Conservation (phyloP, 2,329 filamentous ascomycete genomes). For the Fusarium longipes region DNA sequence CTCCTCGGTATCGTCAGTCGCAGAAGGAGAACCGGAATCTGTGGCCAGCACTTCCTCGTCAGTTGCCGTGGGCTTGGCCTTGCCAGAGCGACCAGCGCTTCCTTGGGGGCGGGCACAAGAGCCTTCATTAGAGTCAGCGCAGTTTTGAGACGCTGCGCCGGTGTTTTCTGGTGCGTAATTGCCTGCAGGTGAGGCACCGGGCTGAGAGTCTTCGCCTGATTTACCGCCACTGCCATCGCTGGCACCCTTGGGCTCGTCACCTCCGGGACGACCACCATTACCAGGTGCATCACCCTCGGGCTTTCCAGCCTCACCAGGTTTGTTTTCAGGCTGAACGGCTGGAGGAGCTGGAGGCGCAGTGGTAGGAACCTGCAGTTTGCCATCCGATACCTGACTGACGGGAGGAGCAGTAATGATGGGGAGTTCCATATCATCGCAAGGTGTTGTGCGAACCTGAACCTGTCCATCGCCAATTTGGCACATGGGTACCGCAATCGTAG, state of each 20-base stretch:
- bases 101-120: not conserved
- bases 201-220: not conserved
- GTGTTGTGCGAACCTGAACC: slow-evolving; percentile 61
- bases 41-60: slow-evolving; percentile 25
- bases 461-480: slow-evolving; percentile 64
- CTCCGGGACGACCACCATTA: not conserved
- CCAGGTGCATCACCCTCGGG: not conserved
- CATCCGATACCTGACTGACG: slow-evolving; percentile 49
- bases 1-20: not conserved
- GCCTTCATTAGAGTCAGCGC: not conserved
- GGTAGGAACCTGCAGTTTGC: slow-evolving; percentile 48
- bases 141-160: not conserved
- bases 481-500: slow-evolving; percentile 57
- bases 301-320: not conserved
- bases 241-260: not conserved
- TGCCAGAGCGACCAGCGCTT: not conserved
- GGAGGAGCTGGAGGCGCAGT: slow-evolving; percentile 30
- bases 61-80: not conserved
- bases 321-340: not conserved
- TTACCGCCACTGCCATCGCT: not conserved
- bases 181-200: slow-evolving; percentile 6
- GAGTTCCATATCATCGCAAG: slow-evolving; percentile 53
- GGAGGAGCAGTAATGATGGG: slow-evolving; percentile 46
- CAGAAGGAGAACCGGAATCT: slow-evolving; percentile 19
- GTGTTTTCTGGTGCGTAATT: slow-evolving; percentile 14